Evolutionary conservation across 768 basidiomycete genomes (phyloP).

Genomic region (Xerocomellus amylosporus): DNA sequence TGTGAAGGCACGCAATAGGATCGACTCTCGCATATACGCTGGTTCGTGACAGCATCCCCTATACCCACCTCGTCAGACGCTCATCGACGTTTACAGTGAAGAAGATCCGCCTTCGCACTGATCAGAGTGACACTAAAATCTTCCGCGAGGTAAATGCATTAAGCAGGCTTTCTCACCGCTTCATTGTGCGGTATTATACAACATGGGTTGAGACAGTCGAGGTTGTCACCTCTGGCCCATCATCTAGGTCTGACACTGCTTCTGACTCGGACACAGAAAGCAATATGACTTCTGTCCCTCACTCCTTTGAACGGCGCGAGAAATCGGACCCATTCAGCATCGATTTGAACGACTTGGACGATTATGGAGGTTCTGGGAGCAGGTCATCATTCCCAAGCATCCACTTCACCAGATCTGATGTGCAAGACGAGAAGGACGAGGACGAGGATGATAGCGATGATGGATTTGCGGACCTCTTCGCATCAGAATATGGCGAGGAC

Average conservation of each 20-base stretch:
- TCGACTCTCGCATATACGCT: slow-evolving; percentile 82
- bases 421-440: slow-evolving; percentile 39
- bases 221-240: slow-evolving; percentile 42
- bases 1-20: slow-evolving; percentile 87
- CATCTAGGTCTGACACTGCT: slow-evolving; percentile 45
- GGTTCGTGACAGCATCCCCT: slow-evolving; percentile 38
- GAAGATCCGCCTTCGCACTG: slow-evolving; percentile 78
- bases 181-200: slow-evolving; percentile 89
- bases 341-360: slow-evolving; percentile 61
- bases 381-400: slow-evolving; percentile 78
- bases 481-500: slow-evolving; percentile 35
- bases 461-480: slow-evolving; percentile 37
- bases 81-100: slow-evolving; percentile 53
- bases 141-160: slow-evolving; percentile 89
- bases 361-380: slow-evolving; percentile 50
- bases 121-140: slow-evolving; percentile 81
- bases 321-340: slow-evolving; percentile 62
- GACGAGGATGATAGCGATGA: slow-evolving; percentile 46
- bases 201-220: slow-evolving; percentile 84
- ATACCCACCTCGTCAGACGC: not conserved
- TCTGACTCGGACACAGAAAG: slow-evolving; percentile 40
- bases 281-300: slow-evolving; percentile 56
- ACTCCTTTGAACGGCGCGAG: slow-evolving; percentile 37
- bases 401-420: slow-evolving; percentile 60
- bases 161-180: slow-evolving; percentile 83